Percentiles rank a stretch among this genome's conserved stretches.
phyloP scores from a whole-genome alignment of 176 grass and related monocot species.

The Triticum timopheevii region DNA sequence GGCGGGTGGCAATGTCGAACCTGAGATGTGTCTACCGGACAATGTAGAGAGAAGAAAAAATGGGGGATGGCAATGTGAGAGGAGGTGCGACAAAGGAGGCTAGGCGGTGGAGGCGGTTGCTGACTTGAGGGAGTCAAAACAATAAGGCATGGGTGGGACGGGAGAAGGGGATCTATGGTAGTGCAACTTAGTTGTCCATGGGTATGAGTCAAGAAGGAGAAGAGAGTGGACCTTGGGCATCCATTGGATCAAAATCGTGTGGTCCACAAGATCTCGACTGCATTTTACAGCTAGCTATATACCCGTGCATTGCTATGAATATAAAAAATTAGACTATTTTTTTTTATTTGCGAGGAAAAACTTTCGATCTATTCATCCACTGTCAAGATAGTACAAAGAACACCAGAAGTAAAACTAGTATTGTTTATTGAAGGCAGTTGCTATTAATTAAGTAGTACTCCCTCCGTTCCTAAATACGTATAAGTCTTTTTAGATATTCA shows the following conservation, averaged over 20 bases:
- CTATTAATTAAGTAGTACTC: not conserved
- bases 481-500: no score
- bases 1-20: accelerated
- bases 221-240: not conserved
- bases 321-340: no score
- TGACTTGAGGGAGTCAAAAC: not conserved
- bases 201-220: not conserved
- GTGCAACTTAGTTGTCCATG: not conserved
- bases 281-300: not conserved
- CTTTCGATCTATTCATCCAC: no score
- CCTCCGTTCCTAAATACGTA: no score
- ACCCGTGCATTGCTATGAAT: not conserved
- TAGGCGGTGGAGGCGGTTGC: not conserved
- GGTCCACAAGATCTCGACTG: accelerated
- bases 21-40: not conserved
- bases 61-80: not conserved
- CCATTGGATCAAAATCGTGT: no score
- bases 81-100: not conserved
- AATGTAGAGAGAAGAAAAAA: not conserved
- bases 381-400: no score
- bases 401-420: not conserved
- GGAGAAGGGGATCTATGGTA: not conserved
- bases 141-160: not conserved
- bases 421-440: not conserved
- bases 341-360: no score